Conservation (phyloP, 352 stramenopile genomes). For the Phytophthora sojae region DNA sequence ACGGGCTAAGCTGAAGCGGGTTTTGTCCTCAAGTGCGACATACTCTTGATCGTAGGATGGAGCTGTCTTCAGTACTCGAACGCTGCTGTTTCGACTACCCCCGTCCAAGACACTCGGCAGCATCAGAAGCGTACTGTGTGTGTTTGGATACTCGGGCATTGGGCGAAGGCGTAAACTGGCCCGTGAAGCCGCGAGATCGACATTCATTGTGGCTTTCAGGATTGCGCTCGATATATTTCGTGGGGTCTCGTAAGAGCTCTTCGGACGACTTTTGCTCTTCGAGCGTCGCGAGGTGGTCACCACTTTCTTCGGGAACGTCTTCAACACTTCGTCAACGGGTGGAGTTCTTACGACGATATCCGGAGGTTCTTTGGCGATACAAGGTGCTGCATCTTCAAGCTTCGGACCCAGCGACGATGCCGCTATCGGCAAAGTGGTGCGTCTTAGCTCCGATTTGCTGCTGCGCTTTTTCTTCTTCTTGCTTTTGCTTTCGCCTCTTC, state of each 20-base stretch:
- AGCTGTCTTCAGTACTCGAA: constrained; percentile 32
- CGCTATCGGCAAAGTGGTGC: constrained; percentile 6
- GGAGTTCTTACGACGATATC: not conserved
- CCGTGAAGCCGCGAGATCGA: constrained; percentile 7
- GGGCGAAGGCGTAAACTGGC: constrained; percentile 9
- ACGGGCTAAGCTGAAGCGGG: constrained; percentile 27
- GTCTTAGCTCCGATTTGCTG: constrained; percentile 17
- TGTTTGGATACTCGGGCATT: constrained; percentile 9
- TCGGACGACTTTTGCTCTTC: constrained; percentile 13
- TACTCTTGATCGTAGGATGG: constrained; percentile 21
- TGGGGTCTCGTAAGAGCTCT: constrained; percentile 16
- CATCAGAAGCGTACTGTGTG: constrained; percentile 11
- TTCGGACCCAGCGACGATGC: constrained; percentile 10
- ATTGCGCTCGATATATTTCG: constrained; percentile 27
- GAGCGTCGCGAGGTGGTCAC: constrained; percentile 4
- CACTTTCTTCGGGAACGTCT: constrained; percentile 6
- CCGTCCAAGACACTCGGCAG: constrained; percentile 32
- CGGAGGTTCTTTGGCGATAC: not conserved
- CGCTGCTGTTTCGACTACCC: constrained; percentile 6
- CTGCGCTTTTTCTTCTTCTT: constrained; percentile 38
- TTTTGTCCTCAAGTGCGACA: constrained; percentile 8
- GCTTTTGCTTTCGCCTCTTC: constrained; percentile 34
- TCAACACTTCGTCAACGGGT: not conserved
- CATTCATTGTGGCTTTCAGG: constrained; percentile 23
- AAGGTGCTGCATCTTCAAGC: constrained; percentile 6